A percentile compares a stretch with the other conserved stretches of the same genome.
Evolutionary conservation across 2,329 filamentous ascomycete genomes (phyloP).

Genomic region (Diaporthe batatas): DNA sequence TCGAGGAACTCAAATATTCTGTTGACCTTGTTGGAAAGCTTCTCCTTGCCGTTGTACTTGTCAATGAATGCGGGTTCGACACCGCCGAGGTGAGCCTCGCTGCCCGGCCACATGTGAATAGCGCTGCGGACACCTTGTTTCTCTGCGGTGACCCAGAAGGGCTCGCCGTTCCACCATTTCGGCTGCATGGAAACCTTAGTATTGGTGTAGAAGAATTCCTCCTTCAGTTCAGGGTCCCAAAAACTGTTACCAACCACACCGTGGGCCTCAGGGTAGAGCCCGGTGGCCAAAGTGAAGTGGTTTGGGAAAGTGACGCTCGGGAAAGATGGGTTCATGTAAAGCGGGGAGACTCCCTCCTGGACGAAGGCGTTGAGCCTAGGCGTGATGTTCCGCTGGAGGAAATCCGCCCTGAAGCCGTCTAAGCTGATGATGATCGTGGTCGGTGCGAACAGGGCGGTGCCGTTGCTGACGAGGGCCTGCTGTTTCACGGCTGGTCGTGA

Average conservation of each 20-base stretch:
- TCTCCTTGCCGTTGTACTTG: slow-evolving; percentile 84
- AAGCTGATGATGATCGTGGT: slow-evolving; percentile 95
- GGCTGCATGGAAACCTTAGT: slow-evolving; percentile 80
- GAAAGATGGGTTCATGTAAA: slow-evolving; percentile 94
- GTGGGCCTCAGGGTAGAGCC: slow-evolving; percentile 91
- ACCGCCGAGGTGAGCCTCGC: slow-evolving; percentile 84
- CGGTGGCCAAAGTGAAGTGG: slow-evolving; percentile 93
- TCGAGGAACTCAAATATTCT: slow-evolving; percentile 88
- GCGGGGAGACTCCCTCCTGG: slow-evolving; percentile 85
- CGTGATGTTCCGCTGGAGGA: slow-evolving; percentile 85
- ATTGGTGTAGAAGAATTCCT: slow-evolving; percentile 91
- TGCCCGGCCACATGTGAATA: slow-evolving; percentile 99
- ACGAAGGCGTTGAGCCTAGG: slow-evolving; percentile 85
- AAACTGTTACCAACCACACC: slow-evolving; percentile 95
- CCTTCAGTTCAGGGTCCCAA: slow-evolving; percentile 83
- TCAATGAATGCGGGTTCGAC: slow-evolving; percentile 85
- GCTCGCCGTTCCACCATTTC: slow-evolving; percentile 96
- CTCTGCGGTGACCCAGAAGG: slow-evolving; percentile 94
- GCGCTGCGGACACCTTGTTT: slow-evolving; percentile 81
- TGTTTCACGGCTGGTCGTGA: slow-evolving; percentile 52
- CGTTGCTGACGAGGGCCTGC: slow-evolving; percentile 74
- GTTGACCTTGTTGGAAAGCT: slow-evolving; percentile 79
- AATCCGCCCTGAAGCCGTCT: slow-evolving; percentile 96
- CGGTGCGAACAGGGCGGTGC: slow-evolving; percentile 88
- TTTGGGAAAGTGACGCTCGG: slow-evolving; percentile 97